Conservation (phyloP, 768 basidiomycete genomes). For the Russula ochroleuca region DNA sequence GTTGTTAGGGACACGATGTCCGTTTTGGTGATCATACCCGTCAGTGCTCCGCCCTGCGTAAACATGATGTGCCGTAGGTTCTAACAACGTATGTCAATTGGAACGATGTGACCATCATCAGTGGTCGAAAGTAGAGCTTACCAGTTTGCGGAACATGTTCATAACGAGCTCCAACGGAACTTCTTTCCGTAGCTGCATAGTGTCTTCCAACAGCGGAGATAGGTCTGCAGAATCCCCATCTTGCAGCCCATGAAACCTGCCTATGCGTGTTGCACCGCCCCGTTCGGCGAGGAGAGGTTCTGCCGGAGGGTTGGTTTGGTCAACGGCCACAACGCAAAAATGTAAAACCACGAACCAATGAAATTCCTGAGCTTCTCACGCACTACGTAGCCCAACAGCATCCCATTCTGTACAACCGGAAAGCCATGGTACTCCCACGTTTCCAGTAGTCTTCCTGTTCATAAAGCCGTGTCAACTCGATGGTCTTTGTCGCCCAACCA, state of each 20-base stretch:
- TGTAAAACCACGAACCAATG: conserved; percentile 32
- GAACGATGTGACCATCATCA: conserved; percentile 16
- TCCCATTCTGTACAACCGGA: conserved; percentile 51
- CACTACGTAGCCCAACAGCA: conserved; percentile 58
- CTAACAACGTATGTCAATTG: conserved; percentile 34
- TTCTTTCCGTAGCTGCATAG: conserved; percentile 60
- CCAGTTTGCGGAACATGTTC: conserved; percentile 71
- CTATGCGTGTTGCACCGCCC: conserved; percentile 12
- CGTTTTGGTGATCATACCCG: conserved; percentile 64
- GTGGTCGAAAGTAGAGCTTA: conserved; percentile 28
- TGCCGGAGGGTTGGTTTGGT: conserved; percentile 12
- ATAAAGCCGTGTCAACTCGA: conserved; percentile 2
- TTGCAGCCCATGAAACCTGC: conserved; percentile 6
- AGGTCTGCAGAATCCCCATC: conserved; percentile 30
- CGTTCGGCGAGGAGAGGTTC: conserved; percentile 10
- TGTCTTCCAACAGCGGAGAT: conserved; percentile 40
- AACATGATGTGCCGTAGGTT: conserved; percentile 67
- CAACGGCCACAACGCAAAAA: not conserved
- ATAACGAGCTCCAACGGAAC: conserved; percentile 69
- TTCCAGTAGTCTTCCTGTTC: conserved; percentile 41
- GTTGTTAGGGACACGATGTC: conserved; percentile 60
- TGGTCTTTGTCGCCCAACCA: not conserved
- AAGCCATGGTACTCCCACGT: conserved; percentile 55
- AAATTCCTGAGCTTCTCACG: conserved; percentile 47
- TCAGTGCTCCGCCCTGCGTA: conserved; percentile 53